Evolutionary conservation across 2,329 filamentous ascomycete species (phyloP).

Genomic region (Ophiostoma montium): DNA sequence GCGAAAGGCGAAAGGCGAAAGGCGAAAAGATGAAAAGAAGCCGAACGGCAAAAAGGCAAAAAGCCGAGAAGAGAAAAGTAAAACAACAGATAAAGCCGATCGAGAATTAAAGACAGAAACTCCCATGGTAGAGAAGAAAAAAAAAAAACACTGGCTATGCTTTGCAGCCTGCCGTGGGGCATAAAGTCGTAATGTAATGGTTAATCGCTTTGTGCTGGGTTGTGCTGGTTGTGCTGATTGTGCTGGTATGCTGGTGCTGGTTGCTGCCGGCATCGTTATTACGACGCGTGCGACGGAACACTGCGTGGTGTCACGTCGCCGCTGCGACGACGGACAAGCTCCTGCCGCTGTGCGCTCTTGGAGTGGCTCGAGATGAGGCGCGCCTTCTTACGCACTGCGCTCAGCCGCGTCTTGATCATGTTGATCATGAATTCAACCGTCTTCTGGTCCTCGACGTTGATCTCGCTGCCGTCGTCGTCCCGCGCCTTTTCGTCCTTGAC

Average conservation of each 20-base stretch:
- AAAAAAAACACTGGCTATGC: background rate
- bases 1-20: too few species aligned
- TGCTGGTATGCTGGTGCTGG: background rate
- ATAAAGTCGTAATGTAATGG: background rate
- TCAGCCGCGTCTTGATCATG: constrained; percentile 45
- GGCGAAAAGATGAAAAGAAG: background rate
- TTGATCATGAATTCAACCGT: constrained; percentile 56
- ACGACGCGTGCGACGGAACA: constrained; percentile 32
- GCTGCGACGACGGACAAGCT: constrained; percentile 33
- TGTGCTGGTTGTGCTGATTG: background rate
- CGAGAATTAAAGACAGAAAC: background rate
- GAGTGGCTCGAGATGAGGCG: constrained; percentile 46
- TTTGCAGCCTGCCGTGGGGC: background rate
- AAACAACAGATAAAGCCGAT: background rate
- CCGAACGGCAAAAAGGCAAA: background rate
- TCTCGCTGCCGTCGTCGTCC: constrained; percentile 31
- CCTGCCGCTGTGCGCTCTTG: constrained; percentile 31
- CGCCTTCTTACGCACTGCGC: constrained; percentile 44
- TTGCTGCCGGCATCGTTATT: background rate
- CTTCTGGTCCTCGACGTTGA: constrained; percentile 56
- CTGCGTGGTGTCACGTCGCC: constrained; percentile 42
- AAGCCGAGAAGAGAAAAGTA: background rate
- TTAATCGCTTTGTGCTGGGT: background rate
- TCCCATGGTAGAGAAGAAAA: background rate
- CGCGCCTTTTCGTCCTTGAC: constrained; percentile 27